Evolutionary conservation across 805 yeast species (phyloP), one percentile per base, ranked within the genome.

Genomic region (Nakazawaea laoshanensis): DNA sequence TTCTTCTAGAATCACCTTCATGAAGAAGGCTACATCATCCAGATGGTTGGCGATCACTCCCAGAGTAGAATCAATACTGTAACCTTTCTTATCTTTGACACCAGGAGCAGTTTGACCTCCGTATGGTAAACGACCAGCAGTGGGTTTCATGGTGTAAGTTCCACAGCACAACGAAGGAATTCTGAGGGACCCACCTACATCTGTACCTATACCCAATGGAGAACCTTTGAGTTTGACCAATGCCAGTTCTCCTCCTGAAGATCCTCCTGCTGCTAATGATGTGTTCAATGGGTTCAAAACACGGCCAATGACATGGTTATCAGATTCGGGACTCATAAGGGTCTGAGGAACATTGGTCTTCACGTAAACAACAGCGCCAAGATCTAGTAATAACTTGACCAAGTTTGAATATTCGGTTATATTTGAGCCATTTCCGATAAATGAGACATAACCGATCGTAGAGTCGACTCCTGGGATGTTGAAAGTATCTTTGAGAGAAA

Each of bases 81-180:
- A 25, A 2, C 19, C 22, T 20, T 27, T 19, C 6, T 37, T 31
- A 14, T 29, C 53, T 42, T 36, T 51, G 48, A 29, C 42, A 33
- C 26, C 63, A 33, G 25, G 48, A 30, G 9, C 52, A 49, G 32
- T 43, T 42, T 33, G 56, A 37, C 27, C 59, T 49, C 30, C 50
- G 44, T 38, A 60, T 24, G 31, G 69, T 49, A 29, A 29, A 24
- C 57, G 36, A 8, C 49, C 48, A 30, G 40, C 32, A 13, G 77
- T 61, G 3, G 80, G 79, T 37, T 75, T 67, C 34, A 76, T 44
- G 4, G 77, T 79, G 46, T 57, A 69, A 14, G 69, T 46, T 10
- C 78, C 78, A 35, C 69, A 63, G 44, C 63, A 68, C 1, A 76
- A 71, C n/a, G 78, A 69, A 1, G 84, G 83, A 12, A 63, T 63